These are phyloP conservation scores for Logfia minima DNA, from an alignment of 129 eudicot genomes.

Conservation along the genomic window DNA sequence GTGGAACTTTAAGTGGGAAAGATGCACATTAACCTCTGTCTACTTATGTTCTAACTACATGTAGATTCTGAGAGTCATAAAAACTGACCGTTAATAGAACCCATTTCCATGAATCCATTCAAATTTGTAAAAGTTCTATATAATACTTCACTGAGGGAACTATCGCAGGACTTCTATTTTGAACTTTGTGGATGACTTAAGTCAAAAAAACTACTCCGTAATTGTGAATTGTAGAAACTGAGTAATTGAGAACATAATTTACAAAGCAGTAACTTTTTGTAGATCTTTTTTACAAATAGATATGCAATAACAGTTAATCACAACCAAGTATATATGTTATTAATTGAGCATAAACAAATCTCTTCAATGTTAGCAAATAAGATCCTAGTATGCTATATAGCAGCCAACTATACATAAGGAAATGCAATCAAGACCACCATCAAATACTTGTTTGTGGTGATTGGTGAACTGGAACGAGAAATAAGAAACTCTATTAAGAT, in stretches of 20 bases:
- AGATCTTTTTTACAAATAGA: too few species aligned
- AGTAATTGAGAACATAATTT: not conserved
- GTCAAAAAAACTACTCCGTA: not conserved
- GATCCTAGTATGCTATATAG: not conserved
- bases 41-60: not conserved
- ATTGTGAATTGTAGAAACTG: not conserved
- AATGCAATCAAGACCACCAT: not conserved
- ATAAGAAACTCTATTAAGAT: not conserved
- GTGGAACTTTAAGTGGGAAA: slow-evolving; percentile 5
- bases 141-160: not conserved
- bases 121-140: not conserved
- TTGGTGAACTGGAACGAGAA: not conserved
- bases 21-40: slow-evolving; percentile 10
- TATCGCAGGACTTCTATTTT: not conserved
- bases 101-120: not conserved
- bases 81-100: not conserved
- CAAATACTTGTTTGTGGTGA: not conserved
- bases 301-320: too few species aligned
- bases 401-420: not conserved
- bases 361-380: not conserved
- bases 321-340: too few species aligned
- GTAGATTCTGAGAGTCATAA: not conserved
- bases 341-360: not conserved
- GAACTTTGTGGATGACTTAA: not conserved
- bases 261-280: not conserved